These are phyloP conservation scores for Pythium angustatum DNA, from an alignment of 352 stramenopile genomes.

Conservation along the genomic window DNA sequence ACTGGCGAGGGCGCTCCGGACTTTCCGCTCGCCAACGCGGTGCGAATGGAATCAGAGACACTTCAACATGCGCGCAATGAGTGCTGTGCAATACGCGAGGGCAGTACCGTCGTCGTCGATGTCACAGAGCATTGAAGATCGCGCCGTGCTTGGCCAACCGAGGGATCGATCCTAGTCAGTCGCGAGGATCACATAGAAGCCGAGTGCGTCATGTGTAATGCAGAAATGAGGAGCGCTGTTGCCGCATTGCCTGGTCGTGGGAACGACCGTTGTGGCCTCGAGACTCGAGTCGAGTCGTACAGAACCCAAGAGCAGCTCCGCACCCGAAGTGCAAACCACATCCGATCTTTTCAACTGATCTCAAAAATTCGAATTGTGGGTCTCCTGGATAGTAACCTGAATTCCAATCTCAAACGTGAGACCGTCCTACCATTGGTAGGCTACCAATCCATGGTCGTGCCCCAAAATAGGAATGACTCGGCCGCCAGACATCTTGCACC, in stretches of 20 bases:
- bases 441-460: too few species aligned
- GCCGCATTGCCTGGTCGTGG: not conserved
- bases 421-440: not conserved
- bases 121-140: conserved; percentile 5
- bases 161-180: not conserved
- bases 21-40: not conserved
- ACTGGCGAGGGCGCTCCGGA: not conserved
- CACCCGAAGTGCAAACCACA: not conserved
- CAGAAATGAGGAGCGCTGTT: too few species aligned
- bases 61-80: not conserved
- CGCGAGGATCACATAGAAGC: not conserved
- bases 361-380: not conserved
- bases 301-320: not conserved
- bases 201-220: not conserved
- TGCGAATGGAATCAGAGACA: conserved; percentile 1
- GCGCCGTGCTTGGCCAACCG: not conserved
- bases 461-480: too few species aligned
- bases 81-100: not conserved
- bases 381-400: not conserved
- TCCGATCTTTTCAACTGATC: not conserved
- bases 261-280: not conserved
- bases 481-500: not conserved
- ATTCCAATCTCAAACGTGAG: not conserved
- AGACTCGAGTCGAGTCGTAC: not conserved
- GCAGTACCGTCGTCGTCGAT: conserved; percentile 1